phyloP scores from a whole-genome alignment of 139 green algal species.

The Closterium sp. region DNA sequence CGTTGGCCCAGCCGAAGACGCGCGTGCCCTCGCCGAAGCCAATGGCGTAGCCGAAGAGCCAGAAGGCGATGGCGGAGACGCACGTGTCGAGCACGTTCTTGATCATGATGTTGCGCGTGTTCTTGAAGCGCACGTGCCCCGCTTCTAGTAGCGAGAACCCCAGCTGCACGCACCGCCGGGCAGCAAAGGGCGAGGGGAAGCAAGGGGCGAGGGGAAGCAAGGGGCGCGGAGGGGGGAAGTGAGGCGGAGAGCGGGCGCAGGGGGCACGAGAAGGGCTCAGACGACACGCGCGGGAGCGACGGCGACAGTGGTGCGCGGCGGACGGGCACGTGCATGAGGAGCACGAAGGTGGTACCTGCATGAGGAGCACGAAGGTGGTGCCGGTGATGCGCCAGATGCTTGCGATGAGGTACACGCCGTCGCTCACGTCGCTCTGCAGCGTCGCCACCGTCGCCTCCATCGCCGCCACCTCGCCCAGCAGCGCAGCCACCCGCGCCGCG shows the following conservation, averaged over 20 bases:
- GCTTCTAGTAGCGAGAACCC: constrained; percentile 49
- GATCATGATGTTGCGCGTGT: constrained; percentile 56
- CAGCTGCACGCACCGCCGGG: constrained; percentile 27
- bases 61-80: constrained; percentile 49
- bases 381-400: neutral
- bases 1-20: constrained; percentile 31
- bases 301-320: neutral
- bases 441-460: neutral
- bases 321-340: neutral
- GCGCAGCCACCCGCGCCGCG: neutral
- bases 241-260: neutral
- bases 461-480: neutral
- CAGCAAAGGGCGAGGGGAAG: neutral
- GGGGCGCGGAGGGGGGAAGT: neutral
- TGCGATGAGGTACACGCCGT: neutral
- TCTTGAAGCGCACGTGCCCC: constrained; percentile 49
- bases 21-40: constrained; percentile 24
- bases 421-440: neutral
- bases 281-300: neutral
- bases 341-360: neutral
- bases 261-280: neutral
- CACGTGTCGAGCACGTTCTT: constrained; percentile 55
- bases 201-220: neutral
- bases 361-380: constrained; percentile 4
- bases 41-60: constrained; percentile 46